Evolutionary conservation across 2,329 filamentous ascomycete genomes (phyloP), one percentile per base, ranked within the genome.

Genomic region (Calonectria montana): DNA sequence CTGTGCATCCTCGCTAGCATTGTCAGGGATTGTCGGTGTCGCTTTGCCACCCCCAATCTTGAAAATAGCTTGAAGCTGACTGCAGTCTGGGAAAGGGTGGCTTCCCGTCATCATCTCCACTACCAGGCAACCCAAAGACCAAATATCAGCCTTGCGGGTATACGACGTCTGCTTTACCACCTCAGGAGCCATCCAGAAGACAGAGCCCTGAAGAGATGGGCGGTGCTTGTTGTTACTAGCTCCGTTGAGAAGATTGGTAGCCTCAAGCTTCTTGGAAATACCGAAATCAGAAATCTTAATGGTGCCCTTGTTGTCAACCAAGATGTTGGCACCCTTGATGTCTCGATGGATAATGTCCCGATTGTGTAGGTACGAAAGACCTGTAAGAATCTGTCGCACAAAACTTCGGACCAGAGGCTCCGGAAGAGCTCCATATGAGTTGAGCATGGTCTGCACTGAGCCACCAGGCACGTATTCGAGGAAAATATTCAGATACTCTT

Each of bases 271-370:
- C 88, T 99, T 99, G 73, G 94, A 97, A 82, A 99, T 98, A 81
- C 97, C 97, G 79, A 99, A 99, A 87, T 99, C 97, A 10, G 96
- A 98, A 76, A 99, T 99, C 86, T 99, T 99, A 86, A 99, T 97
- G 9, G 94, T 96, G 70, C 97, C 97, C 85, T 98, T 98, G 88
- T 98, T 98, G 86, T 99, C 97, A 69, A 99, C 97, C 6, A 99
- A 91, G 77, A 99, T 97, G 82, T 99, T 99, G 83, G 97, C 97
- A 59, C 97, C 97, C 87, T 99, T 99, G 89, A 99, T 98, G 81
- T 99, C 97, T 72, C 97, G 94, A 83, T 99, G 97, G 78, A 99
- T 98, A 81, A 99, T 99, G 81, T 98, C 97, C 75, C 93, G 92
- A 81, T 93, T 93, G 86, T 99, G 97, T 18, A 99, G 91, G 82